A percentile compares a stretch with the other conserved stretches of the same genome.
These are phyloP conservation scores for Cladosporium cucumerinum DNA, from an alignment of 2,329 filamentous ascomycete species.

Conservation along the genomic window DNA sequence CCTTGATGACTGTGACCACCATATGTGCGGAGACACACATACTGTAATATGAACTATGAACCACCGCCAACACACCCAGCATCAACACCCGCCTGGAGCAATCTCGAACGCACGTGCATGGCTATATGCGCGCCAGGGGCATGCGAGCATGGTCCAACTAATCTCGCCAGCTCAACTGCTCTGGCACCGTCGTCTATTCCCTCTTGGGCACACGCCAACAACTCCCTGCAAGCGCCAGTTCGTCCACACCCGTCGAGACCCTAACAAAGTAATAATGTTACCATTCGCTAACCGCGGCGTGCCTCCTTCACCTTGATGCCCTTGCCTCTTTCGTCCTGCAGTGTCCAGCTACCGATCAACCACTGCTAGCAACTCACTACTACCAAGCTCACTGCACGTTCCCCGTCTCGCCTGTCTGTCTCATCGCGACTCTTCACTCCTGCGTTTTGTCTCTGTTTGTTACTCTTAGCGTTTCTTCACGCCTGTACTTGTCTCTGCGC, in stretches of 20 bases:
- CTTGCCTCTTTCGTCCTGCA: slow-evolving; percentile 4
- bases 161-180: slow-evolving; percentile 12
- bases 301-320: neutral
- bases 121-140: neutral
- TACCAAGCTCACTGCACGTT: slow-evolving; percentile 8
- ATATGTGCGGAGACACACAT: neutral
- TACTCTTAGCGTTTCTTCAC: slow-evolving; percentile 17
- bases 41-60: neutral
- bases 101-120: slow-evolving; percentile 2
- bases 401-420: neutral
- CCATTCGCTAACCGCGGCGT: slow-evolving; percentile 4
- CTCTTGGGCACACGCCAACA: slow-evolving; percentile 13
- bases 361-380: neutral
- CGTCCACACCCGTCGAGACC: slow-evolving; percentile 7
- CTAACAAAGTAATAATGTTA: neutral
- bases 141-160: slow-evolving; percentile 4
- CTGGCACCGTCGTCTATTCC: slow-evolving; percentile 3
- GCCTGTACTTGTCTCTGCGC: slow-evolving; percentile 8
- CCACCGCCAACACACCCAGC: neutral
- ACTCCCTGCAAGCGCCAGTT: slow-evolving; percentile 8
- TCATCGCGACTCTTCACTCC: slow-evolving; percentile 12
- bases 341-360: slow-evolving; percentile 4
- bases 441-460: slow-evolving; percentile 14
- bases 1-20: neutral
- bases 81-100: neutral